phyloP scores from a whole-genome alignment of 1,284 basidiomycete genomes.

The Cryptococcus wingfieldii region DNA sequence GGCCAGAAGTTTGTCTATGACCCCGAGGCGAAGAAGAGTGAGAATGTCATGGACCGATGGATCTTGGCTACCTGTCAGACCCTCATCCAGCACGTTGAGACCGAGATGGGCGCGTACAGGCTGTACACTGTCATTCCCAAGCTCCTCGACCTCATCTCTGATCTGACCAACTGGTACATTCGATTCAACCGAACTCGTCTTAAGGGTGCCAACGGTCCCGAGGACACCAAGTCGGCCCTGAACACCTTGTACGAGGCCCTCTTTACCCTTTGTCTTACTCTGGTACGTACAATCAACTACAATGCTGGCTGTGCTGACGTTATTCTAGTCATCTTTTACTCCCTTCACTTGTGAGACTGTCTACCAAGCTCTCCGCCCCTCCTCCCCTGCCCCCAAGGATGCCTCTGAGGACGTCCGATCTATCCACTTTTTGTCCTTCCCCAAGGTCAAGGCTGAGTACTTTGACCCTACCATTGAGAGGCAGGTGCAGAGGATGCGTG shows the following conservation, averaged over 20 bases:
- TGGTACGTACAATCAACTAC: constrained; percentile 57
- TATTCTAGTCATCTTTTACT: constrained; percentile 82
- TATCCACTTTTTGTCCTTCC: constrained; percentile 93
- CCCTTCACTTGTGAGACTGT: constrained; percentile 97
- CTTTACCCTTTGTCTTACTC: constrained; percentile 88
- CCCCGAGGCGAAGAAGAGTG: constrained; percentile 73
- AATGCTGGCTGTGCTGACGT: constrained; percentile 7
- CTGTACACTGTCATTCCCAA: constrained; percentile 98
- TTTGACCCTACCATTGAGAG: constrained; percentile 95
- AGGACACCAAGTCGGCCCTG: constrained; percentile 83
- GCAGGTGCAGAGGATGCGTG: constrained; percentile 90
- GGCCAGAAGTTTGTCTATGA: constrained; percentile 82
- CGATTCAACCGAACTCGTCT: constrained; percentile 94
- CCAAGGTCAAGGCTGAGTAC: constrained; percentile 88
- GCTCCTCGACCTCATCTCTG: constrained; percentile 85
- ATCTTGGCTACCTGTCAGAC: constrained; percentile 95
- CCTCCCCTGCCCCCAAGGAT: constrained; percentile 70
- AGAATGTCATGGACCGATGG: constrained; percentile 98
- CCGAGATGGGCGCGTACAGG: constrained; percentile 94
- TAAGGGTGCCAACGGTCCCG: constrained; percentile 89
- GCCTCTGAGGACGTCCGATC: constrained; percentile 75
- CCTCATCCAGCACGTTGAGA: constrained; percentile 82
- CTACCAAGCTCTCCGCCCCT: constrained; percentile 83
- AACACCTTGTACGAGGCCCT: constrained; percentile 96
- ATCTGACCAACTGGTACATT: constrained; percentile 99